Percentiles rank a stretch among this genome's conserved stretches.
These are phyloP conservation scores for Tetrapisispora phaffii DNA, from an alignment of 805 yeast genomes.

Conservation along the genomic window DNA sequence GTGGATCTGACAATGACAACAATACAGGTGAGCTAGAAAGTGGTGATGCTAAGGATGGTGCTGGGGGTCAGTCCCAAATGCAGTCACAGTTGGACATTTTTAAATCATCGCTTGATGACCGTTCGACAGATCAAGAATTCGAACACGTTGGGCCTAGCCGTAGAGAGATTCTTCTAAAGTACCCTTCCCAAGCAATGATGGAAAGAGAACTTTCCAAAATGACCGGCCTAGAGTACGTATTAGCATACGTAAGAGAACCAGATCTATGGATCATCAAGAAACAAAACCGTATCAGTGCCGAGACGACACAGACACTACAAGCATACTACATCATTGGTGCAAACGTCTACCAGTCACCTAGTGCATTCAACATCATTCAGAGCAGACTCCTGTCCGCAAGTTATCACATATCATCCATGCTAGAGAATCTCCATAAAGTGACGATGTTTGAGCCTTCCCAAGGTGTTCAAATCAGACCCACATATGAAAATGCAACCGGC, in stretches of 20 bases:
- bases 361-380: slow-evolving; percentile 58
- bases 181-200: slow-evolving; percentile 30
- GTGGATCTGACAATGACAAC: slow-evolving; percentile 6
- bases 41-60: slow-evolving; percentile 1
- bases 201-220: slow-evolving; percentile 59
- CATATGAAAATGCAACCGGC: slow-evolving; percentile 3
- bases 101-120: slow-evolving; percentile 3
- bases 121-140: slow-evolving; percentile 11
- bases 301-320: slow-evolving; percentile 40
- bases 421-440: slow-evolving; percentile 37
- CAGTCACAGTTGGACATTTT: slow-evolving; percentile 3
- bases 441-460: slow-evolving; percentile 50
- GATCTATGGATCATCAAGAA: slow-evolving; percentile 87
- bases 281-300: slow-evolving; percentile 47
- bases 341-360: slow-evolving; percentile 84
- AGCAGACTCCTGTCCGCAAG: slow-evolving; percentile 53
- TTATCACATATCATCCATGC: slow-evolving; percentile 36
- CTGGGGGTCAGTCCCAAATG: not conserved
- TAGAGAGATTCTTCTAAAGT: slow-evolving; percentile 16
- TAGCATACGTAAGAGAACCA: slow-evolving; percentile 71
- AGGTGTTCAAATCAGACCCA: slow-evolving; percentile 32
- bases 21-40: not conserved
- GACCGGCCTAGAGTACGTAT: slow-evolving; percentile 78
- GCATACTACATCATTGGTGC: slow-evolving; percentile 89
- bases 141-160: slow-evolving; percentile 17